These are phyloP conservation scores for Pseudocercospora pini-densiflorae DNA, from an alignment of 2,329 filamentous ascomycete species.

Conservation along the genomic window DNA sequence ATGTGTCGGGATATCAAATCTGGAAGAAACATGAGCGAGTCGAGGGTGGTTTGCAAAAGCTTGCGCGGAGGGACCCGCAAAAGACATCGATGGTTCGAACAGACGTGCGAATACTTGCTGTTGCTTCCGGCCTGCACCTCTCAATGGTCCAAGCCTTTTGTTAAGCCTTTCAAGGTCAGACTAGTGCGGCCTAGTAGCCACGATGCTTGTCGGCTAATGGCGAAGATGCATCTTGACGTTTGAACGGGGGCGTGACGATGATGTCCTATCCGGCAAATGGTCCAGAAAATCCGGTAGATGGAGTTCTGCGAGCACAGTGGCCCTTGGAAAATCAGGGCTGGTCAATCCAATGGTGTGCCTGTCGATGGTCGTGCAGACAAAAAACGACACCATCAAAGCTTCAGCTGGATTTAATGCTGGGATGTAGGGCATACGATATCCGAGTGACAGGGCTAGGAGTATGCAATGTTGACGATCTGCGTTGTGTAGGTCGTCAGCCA, in stretches of 20 bases:
- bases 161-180: neutral
- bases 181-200: neutral
- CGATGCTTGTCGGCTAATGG: neutral
- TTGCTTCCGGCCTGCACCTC: neutral
- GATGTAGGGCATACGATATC: neutral
- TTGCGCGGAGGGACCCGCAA: no score
- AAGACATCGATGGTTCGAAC: neutral
- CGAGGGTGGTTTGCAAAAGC: neutral
- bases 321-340: neutral
- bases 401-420: neutral
- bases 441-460: neutral
- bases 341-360: neutral
- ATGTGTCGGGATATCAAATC: neutral
- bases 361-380: neutral
- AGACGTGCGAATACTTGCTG: neutral
- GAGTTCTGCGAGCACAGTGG: neutral
- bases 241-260: neutral
- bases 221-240: neutral
- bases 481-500: neutral
- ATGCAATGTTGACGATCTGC: neutral
- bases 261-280: neutral
- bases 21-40: neutral
- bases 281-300: neutral
- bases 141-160: neutral
- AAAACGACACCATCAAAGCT: neutral